These are phyloP conservation scores for Solanum rostratum DNA, from an alignment of 257 asterid species.

Conservation along the genomic window DNA sequence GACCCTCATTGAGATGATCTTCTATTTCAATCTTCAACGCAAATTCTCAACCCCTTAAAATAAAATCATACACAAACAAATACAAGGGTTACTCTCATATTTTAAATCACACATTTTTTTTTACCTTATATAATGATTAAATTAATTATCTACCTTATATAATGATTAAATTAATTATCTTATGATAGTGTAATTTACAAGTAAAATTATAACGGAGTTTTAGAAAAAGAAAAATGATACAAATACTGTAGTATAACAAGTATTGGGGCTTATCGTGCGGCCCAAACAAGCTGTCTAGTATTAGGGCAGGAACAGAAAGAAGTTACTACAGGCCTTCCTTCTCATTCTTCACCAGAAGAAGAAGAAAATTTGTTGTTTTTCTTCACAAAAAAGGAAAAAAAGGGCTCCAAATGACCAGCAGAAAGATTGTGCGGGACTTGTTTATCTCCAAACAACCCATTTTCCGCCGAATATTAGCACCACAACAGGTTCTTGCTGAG, in stretches of 20 bases:
- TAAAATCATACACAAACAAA: neutral
- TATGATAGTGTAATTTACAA: too few relatives aligned
- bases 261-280: neutral
- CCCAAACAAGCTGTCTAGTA: neutral
- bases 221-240: too few relatives aligned
- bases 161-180: too few relatives aligned
- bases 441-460: conserved; percentile 33
- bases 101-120: too few relatives aligned
- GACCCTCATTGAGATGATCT: too few relatives aligned
- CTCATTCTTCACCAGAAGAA: neutral
- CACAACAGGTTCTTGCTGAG: conserved; percentile 26
- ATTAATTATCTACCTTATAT: too few relatives aligned
- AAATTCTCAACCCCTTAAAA: neutral
- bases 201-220: too few relatives aligned
- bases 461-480: conserved; percentile 28
- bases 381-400: neutral
- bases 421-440: conserved; percentile 56
- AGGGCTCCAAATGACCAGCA: conserved; percentile 37
- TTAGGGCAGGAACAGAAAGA: neutral
- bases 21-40: too few relatives aligned
- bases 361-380: neutral
- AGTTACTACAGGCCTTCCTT: neutral
- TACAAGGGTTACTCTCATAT: neutral
- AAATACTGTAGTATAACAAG: too few relatives aligned
- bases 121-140: too few relatives aligned